Base-by-base conservation (phyloP, 2,329 filamentous ascomycete genomes). In the Dendryphion nanum region DNA sequence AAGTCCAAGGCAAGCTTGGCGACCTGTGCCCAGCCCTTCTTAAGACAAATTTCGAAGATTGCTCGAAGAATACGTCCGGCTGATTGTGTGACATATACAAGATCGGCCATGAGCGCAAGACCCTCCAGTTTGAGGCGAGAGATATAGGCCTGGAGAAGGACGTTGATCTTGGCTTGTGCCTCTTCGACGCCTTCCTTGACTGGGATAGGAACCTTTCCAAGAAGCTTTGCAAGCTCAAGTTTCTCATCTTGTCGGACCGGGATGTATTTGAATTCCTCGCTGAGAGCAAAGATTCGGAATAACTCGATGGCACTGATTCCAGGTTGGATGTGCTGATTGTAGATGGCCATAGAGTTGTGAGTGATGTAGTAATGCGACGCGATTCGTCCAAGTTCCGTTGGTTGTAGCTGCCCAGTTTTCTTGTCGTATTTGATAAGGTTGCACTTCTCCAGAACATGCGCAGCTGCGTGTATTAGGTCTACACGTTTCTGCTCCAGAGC, bases 321-420 rank as follows among this genome's bases (percentile, higher is more conserved):
- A 12, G 91, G 89, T 61, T 96, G 90, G 33, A 98, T 88, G 50
- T 97, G 85, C 61, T 86, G 87, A 64, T 95, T 95, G 72, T 98
- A 98, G 1, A 88, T 96, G 51, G 91, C 78, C 93, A 98, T 98
- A 12, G 91, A 97, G 51, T 82, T 88, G 66, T 95, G 83, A 0
- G 89, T 93, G 59, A 98, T 96, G 72, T 98, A 98, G 73, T 98
- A 98, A 66, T 98, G 93, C 12, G 91, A 97, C 5, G 94, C 86
- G 51, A 98, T 94, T 29, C 93, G 84, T 36, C 94, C 93, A 38
- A 98, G 82, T 64, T 98, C 93, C 0, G 93, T 98, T 4, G 87
- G 81, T 66, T 95, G 89, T 20, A 98, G 69, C 55, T 83, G 86
- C 18, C 94, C 93, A 1, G 84, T 83, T 68, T 93, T 93, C 66